Conservation (phyloP, 1,284 basidiomycete genomes). For the Vanrija sp. region DNA sequence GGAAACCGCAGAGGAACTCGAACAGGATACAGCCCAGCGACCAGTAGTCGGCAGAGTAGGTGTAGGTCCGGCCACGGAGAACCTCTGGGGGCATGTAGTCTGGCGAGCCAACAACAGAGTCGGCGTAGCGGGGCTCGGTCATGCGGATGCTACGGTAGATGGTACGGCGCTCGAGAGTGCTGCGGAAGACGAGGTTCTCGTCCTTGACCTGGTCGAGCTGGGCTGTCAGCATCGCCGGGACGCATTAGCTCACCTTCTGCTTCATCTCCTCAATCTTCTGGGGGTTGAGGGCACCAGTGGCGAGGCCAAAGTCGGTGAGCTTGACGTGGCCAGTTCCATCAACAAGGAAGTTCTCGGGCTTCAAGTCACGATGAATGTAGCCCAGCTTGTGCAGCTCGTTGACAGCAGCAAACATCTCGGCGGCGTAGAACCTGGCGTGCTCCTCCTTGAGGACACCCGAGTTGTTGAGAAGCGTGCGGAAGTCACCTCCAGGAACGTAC, state of each 20-base stretch:
- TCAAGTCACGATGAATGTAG: conserved; percentile 91
- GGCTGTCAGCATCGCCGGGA: not conserved
- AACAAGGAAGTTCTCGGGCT: conserved; percentile 98
- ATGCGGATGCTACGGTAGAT: conserved; percentile 90
- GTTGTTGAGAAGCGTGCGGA: conserved; percentile 90
- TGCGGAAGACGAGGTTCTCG: conserved; percentile 81
- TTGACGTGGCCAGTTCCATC: conserved; percentile 96
- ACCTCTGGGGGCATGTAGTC: conserved; percentile 84
- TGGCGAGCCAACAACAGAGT: conserved; percentile 96
- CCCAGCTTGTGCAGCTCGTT: conserved; percentile 90
- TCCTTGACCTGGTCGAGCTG: conserved; percentile 97
- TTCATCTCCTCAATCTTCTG: conserved; percentile 91
- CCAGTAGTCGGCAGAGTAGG: conserved; percentile 97
- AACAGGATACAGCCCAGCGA: conserved; percentile 97
- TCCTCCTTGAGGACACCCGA: conserved; percentile 94
- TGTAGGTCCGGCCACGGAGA: conserved; percentile 88
- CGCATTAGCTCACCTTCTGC: conserved; percentile 62
- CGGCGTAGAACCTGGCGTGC: conserved; percentile 89
- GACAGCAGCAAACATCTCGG: conserved; percentile 90
- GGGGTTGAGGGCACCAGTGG: conserved; percentile 93
- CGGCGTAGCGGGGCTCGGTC: conserved; percentile 88
- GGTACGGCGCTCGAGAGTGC: conserved; percentile 89
- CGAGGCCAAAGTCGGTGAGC: conserved; percentile 96
- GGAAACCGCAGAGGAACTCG: conserved; percentile 93
- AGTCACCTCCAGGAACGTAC: conserved; percentile 94